phyloP scores from a whole-genome alignment of 139 green algal genomes.

The Tetraselmis striata region DNA sequence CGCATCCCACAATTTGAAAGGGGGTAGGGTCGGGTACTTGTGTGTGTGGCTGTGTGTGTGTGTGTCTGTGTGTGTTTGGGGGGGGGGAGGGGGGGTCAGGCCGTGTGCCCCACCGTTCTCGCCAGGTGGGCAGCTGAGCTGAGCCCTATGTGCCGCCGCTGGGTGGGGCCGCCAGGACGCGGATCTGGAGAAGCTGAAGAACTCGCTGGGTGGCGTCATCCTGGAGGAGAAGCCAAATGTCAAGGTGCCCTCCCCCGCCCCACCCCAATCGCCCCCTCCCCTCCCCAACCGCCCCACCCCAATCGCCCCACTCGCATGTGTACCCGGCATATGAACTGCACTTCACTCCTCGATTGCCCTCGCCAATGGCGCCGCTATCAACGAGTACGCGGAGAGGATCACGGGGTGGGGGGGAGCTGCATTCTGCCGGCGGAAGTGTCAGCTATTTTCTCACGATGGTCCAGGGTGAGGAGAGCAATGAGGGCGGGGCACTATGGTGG shows the following conservation, averaged over 20 bases:
- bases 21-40: constrained; percentile 24
- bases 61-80: too few relatives aligned
- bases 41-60: too few relatives aligned
- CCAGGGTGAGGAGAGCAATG: neutral
- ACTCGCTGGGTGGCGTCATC: constrained; percentile 66
- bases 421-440: neutral
- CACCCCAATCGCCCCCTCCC: neutral
- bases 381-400: too few relatives aligned
- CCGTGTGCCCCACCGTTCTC: neutral
- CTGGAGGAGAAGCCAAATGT: constrained; percentile 90
- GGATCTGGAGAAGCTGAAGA: constrained; percentile 78
- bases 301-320: neutral
- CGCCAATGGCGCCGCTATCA: neutral
- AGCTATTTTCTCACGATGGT: neutral
- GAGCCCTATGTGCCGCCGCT: too few relatives aligned
- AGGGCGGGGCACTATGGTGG: neutral
- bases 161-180: too few relatives aligned
- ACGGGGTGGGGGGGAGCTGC: too few relatives aligned
- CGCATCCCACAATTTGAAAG: constrained; percentile 33
- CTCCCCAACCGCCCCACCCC: too few relatives aligned
- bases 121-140: constrained; percentile 35
- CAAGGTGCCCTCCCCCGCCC: constrained; percentile 46
- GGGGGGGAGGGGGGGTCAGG: constrained; percentile 15
- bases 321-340: neutral
- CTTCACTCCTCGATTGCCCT: neutral